Percentiles rank a stretch among this genome's conserved stretches.
These are phyloP conservation scores for Trichoderma breve DNA, from an alignment of 2,329 filamentous ascomycete genomes.

Conservation along the genomic window DNA sequence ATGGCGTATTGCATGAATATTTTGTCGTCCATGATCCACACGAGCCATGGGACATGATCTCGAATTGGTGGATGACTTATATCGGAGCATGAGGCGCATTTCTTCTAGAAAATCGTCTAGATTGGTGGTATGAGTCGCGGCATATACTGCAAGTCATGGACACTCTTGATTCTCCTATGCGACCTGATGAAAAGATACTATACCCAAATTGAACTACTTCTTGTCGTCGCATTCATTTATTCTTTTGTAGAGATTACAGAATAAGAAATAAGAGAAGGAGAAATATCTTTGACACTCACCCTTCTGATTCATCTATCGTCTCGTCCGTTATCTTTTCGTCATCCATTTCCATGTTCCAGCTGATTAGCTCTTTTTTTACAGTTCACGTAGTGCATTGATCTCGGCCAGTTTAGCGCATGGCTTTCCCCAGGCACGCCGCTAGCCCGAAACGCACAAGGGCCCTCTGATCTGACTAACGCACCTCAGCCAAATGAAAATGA, in stretches of 20 bases:
- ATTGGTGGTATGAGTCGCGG: not conserved
- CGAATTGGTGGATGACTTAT: rapidly evolving
- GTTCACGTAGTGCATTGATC: not conserved
- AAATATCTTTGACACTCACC: not conserved
- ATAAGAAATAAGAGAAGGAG: not conserved
- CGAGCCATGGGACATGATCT: not conserved
- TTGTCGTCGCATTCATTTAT: not conserved
- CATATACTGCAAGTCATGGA: not conserved
- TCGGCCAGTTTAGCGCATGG: not conserved
- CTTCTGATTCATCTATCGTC: not conserved
- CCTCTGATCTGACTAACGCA: slow-evolving; percentile 5
- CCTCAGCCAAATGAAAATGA: too few relatives aligned
- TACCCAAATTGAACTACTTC: not conserved
- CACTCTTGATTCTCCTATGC: not conserved
- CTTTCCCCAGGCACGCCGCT: slow-evolving; percentile 1
- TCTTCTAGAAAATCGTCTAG: not conserved
- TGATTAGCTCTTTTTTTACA: not conserved
- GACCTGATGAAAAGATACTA: not conserved
- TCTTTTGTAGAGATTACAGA: not conserved
- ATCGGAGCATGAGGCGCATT: not conserved
- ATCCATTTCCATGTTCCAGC: not conserved
- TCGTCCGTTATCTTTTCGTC: not conserved
- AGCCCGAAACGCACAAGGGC: slow-evolving; percentile 10
- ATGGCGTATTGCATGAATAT: not conserved
- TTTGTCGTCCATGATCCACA: not conserved